A percentile compares a stretch with the other conserved stretches of the same genome.
Conservation (phyloP, 139 green algal genomes). For the Pseudopediastrum boryanum region DNA sequence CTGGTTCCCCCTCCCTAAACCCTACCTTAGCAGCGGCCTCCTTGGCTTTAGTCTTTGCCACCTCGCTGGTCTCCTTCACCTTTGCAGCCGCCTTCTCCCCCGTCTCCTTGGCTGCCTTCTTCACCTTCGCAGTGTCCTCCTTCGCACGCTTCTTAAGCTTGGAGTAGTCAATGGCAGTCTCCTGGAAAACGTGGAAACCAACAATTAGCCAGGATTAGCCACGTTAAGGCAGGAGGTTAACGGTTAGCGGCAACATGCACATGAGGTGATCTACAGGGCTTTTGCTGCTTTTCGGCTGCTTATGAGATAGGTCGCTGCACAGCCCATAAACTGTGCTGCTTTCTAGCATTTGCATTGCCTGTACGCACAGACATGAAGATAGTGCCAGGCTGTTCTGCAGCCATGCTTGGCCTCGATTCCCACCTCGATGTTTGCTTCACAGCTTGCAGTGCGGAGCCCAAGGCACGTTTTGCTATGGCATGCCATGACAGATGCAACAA, state of each 20-base stretch:
- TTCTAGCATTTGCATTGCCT: neutral
- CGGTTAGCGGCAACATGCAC: neutral
- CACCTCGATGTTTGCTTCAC: no score
- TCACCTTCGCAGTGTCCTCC: slow-evolving; percentile 8
- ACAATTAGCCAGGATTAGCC: neutral
- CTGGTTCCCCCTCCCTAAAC: no score
- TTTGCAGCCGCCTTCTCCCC: slow-evolving; percentile 2
- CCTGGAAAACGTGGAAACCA: neutral
- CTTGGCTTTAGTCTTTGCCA: slow-evolving; percentile 1
- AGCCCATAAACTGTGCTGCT: neutral
- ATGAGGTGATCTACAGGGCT: neutral
- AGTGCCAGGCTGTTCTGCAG: no score
- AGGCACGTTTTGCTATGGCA: no score
- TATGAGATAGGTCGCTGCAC: neutral
- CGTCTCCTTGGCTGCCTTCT: neutral
- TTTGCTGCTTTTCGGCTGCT: neutral
- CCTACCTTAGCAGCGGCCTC: neutral
- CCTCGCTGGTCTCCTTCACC: slow-evolving; percentile 18
- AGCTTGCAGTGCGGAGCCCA: no score
- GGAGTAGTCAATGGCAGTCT: slow-evolving; percentile 34
- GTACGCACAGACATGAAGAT: neutral
- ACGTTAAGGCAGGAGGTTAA: neutral
- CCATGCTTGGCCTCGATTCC: no score
- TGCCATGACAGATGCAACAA: no score
- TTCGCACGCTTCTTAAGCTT: slow-evolving; percentile 33